phyloP scores from a whole-genome alignment of 345 rosid species.

The Lenwebbia sp. region DNA sequence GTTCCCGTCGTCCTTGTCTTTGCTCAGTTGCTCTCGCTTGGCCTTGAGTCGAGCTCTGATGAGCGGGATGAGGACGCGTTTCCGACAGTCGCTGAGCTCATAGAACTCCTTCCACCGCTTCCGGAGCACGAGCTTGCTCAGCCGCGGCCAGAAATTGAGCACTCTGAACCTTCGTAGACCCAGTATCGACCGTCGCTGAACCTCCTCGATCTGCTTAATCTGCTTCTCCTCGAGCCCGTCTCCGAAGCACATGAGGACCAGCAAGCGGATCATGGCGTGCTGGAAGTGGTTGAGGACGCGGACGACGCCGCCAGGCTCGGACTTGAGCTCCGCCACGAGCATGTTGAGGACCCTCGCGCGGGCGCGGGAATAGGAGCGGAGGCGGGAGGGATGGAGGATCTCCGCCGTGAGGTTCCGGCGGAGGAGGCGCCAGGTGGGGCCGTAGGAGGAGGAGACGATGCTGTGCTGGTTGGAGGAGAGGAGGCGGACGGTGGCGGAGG shows the following conservation, averaged over 20 bases:
- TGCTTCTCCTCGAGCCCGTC: background rate
- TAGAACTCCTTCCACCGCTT: background rate
- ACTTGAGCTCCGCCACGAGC: background rate
- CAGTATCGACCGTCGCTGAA: background rate
- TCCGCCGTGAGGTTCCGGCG: constrained; percentile 1
- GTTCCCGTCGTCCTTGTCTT: background rate
- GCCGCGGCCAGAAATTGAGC: background rate
- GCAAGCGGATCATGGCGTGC: background rate
- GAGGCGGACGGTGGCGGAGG: background rate
- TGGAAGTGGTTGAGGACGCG: background rate
- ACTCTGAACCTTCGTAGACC: background rate
- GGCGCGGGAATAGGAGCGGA: background rate
- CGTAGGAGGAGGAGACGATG: background rate
- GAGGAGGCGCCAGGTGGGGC: background rate
- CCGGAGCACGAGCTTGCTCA: background rate
- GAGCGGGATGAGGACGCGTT: background rate
- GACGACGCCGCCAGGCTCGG: background rate
- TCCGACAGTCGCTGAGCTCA: background rate
- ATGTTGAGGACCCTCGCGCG: background rate
- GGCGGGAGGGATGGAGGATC: background rate
- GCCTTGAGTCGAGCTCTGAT: background rate
- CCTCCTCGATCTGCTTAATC: background rate
- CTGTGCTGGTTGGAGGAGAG: background rate
- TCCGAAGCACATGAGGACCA: background rate
- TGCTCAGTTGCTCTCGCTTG: background rate